Base-by-base conservation (phyloP, 257 asterid genomes). In the Leonotis leonurus region DNA sequence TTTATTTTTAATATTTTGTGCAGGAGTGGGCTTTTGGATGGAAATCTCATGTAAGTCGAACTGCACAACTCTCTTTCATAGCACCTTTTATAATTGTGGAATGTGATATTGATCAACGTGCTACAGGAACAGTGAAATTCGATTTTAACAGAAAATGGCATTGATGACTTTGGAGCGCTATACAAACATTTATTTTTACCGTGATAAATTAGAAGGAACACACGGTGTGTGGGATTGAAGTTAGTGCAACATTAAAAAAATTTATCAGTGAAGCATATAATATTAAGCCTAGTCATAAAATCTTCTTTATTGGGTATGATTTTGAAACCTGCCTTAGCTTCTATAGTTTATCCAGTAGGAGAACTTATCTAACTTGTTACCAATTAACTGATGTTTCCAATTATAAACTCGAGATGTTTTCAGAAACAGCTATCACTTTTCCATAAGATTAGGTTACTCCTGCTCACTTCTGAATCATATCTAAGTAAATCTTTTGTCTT, bases 11-110 rank as follows among this genome's bases (percentile, higher is more conserved):
- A 45, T 37, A n/a, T 20, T 6, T 51, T 27, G 21, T 62, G 56
- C 89, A 92, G 97, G 86, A 76, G 63, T 43, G 85, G 85, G 35
- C 85, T 92, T 75, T 58, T 71, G 65, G 99, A 92, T 72, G 99
- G 97, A 30, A 92, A 92, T 78, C 97, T 92, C 37, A 68, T 87
- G 99, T 92, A 80, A 86, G 97, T 83, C 41, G 40, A 40, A 53
- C 71, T 64, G 17, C 35, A 5, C 13, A 32, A 30, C 53, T 41
- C 32, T 29, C 35, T 58, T 40, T 39, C 35, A 33, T 59, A 39
- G 39, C 43, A 20, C 56, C 26, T 66, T 62, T 20, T 30, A 16
- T 53, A n/a, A 33, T 60, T 45, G 5, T 24, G 46, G 30, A 36
- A n/a, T 20, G 10, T 51, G 25, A 4, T 21, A 22, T 25, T 32